Conservation (phyloP, 495 filamentous ascomycete species). For the Xylaria longipes region DNA sequence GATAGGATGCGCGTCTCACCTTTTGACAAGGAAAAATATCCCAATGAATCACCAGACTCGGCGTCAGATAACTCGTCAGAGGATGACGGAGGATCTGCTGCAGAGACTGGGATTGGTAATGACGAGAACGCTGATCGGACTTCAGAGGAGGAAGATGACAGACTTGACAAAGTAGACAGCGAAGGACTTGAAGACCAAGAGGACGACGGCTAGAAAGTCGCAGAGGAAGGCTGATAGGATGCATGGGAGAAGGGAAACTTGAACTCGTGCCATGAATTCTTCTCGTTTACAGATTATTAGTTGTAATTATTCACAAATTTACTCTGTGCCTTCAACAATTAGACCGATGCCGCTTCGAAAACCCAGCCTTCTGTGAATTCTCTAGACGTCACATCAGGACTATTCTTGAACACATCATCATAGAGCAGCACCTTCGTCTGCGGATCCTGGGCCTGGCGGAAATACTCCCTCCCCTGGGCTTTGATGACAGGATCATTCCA, state of each 20-base stretch:
- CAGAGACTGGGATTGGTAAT: neutral
- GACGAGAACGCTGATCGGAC: neutral
- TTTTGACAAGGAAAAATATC: neutral
- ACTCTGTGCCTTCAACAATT: neutral
- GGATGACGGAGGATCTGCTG: neutral
- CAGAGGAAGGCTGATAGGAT: slow-evolving; percentile 1
- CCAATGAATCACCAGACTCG: neutral
- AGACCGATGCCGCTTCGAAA: slow-evolving; percentile 24
- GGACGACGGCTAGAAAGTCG: slow-evolving; percentile 2
- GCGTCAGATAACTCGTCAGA: neutral
- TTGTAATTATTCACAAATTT: neutral
- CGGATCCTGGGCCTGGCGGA: slow-evolving; percentile 48
- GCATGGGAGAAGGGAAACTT: neutral
- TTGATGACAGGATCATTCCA: slow-evolving; percentile 53
- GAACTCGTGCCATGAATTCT: neutral
- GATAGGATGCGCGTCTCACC: slow-evolving; percentile 8
- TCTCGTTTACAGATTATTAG: neutral
- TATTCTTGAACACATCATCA: slow-evolving; percentile 49
- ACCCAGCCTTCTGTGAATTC: slow-evolving; percentile 48
- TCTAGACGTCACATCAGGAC: slow-evolving; percentile 43
- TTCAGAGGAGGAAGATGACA: neutral
- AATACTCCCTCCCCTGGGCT: slow-evolving; percentile 43
- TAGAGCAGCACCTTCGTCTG: slow-evolving; percentile 46
- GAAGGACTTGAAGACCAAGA: neutral
- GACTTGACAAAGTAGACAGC: neutral